Base-by-base conservation (phyloP, 2,329 filamentous ascomycete species). In the Fusarium sacchari region DNA sequence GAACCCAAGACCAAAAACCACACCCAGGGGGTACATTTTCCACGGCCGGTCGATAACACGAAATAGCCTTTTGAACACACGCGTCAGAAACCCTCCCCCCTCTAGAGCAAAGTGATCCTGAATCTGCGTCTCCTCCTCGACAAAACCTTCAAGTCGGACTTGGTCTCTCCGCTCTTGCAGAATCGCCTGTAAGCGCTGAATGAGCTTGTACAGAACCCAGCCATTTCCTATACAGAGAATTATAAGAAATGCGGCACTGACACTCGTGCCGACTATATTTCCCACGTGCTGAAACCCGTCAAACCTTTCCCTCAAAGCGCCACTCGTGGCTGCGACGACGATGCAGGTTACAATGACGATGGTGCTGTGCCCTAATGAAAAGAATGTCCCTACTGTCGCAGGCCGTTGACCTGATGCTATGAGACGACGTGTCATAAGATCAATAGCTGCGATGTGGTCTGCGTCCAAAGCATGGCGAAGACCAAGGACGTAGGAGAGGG, bases 401-500 rank as follows among this genome's bases (percentile, higher is more conserved):
- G 96, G 95, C 4, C 90, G 90, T 79, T 96, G 94, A 24, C 94
- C 95, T 0, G 93, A 89, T 1, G 95, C 95, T 42, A 98, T 90
- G 30, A 98, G 89, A 12, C 96, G 91, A 7, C 96, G 89, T 2
- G 96, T 98, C 92, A 97, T 97, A 42, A 98, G 88, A 82, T 98
- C 96, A 78, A 98, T 99, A 72, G 95, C 96, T 77, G 83, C 83
- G 78, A 88, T 89, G 81, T 98, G 96, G 82, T 98, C 96, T n/a
- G 96, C 96, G 79, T 98, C 96, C 49, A 98, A 90, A n/a, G 96
- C 96, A 85, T 98, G 96, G 46, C 96, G 92, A 18, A 98, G 88
- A 6, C 96, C 96, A 17, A 98, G 88, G 0, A 94, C 94, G 82
- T 97, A 98, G 32, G 95, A 92, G 2, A 98, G 88, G 5, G 95